These are phyloP conservation scores for Trichosporon sp. DNA, from an alignment of 1,284 basidiomycete species.

Conservation along the genomic window DNA sequence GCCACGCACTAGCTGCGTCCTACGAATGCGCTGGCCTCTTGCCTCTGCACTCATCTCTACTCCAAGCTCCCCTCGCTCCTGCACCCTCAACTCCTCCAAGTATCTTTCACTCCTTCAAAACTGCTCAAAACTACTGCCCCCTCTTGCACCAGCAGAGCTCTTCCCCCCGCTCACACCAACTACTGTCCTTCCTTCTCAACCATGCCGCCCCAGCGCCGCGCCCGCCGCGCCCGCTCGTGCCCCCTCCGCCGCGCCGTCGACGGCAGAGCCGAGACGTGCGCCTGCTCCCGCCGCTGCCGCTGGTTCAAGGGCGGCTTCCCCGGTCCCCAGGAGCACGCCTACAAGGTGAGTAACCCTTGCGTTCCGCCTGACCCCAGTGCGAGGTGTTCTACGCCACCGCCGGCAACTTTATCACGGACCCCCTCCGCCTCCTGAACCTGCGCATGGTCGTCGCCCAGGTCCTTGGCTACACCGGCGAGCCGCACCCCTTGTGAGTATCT, in stretches of 20 bases:
- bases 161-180: neutral
- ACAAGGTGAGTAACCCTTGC: constrained; percentile 18
- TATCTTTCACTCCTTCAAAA: too few relatives aligned
- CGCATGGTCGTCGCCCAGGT: constrained; percentile 7
- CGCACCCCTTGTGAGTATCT: constrained; percentile 12
- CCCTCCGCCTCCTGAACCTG: constrained; percentile 4
- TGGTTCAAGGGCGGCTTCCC: constrained; percentile 22
- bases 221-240: neutral
- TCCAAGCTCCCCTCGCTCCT: neutral
- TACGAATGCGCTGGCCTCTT: neutral
- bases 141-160: neutral
- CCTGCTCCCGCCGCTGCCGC: constrained; percentile 9
- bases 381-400: constrained; percentile 20
- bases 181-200: neutral
- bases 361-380: constrained; percentile 13
- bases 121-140: too few relatives aligned
- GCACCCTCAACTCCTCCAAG: too few relatives aligned
- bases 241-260: neutral
- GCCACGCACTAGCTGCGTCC: neutral
- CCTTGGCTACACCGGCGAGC: constrained; percentile 9
- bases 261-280: neutral
- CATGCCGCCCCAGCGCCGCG: neutral
- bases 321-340: constrained; percentile 16
- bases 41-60: neutral
- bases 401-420: constrained; percentile 12